A percentile compares a stretch with the other conserved stretches of the same genome.
Conservation (phyloP, 345 rosid species). For the Chamaenerion angustifolium region DNA sequence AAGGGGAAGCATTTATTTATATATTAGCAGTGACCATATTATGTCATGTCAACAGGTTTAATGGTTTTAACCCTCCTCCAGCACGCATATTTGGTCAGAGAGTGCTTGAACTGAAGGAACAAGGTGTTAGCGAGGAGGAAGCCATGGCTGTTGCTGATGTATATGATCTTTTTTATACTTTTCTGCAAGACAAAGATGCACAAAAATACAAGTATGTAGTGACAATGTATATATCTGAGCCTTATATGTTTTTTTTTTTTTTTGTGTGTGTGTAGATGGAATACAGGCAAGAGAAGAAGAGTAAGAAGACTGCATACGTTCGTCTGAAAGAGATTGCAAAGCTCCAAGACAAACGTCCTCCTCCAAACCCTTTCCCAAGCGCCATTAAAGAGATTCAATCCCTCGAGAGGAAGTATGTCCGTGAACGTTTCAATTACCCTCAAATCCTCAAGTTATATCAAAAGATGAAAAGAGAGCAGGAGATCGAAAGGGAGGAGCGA, state of each 20-base stretch:
- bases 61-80: slow-evolving; percentile 52
- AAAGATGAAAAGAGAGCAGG: slow-evolving; percentile 53
- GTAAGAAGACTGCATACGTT: slow-evolving; percentile 54
- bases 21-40: background rate
- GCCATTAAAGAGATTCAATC: slow-evolving; percentile 50
- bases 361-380: slow-evolving; percentile 69
- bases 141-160: slow-evolving; percentile 79
- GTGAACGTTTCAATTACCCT: slow-evolving; percentile 38
- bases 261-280: slow-evolving; percentile 70
- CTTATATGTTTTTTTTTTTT: background rate
- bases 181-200: background rate
- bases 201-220: no score
- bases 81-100: slow-evolving; percentile 65
- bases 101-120: slow-evolving; percentile 62
- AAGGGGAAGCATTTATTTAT: background rate
- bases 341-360: slow-evolving; percentile 55
- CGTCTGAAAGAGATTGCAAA: slow-evolving; percentile 50
- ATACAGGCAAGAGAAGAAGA: slow-evolving; percentile 47
- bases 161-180: slow-evolving; percentile 10
- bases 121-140: slow-evolving; percentile 58
- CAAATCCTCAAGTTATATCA: slow-evolving; percentile 28
- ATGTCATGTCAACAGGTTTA: slow-evolving; percentile 30
- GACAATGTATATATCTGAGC: background rate
- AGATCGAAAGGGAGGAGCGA: slow-evolving; percentile 19
- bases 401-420: slow-evolving; percentile 34